These are phyloP conservation scores for Globisporangium solare DNA, from an alignment of 352 stramenopile species.

Conservation along the genomic window DNA sequence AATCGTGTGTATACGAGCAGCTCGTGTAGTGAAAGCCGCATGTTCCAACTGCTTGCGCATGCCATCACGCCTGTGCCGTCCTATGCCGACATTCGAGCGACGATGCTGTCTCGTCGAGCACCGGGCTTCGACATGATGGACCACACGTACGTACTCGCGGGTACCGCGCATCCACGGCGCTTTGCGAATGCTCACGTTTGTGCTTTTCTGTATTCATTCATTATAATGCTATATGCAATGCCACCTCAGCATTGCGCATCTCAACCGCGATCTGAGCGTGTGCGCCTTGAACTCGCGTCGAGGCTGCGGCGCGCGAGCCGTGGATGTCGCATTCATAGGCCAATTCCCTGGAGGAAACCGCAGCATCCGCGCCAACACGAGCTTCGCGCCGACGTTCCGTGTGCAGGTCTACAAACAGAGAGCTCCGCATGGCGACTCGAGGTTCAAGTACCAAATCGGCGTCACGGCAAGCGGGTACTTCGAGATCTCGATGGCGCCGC, in stretches of 20 bases:
- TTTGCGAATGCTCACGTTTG: neutral
- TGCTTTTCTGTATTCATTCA: no score
- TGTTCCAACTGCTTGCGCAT: slow-evolving; percentile 70
- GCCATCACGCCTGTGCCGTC: slow-evolving; percentile 59
- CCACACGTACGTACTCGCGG: slow-evolving; percentile 31
- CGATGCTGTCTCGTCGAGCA: slow-evolving; percentile 31
- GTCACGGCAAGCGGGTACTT: slow-evolving; percentile 67
- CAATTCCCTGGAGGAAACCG: slow-evolving; percentile 52
- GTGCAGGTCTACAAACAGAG: slow-evolving; percentile 45
- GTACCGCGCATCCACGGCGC: no score
- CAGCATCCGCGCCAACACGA: slow-evolving; percentile 60
- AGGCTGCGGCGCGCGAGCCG: slow-evolving; percentile 14
- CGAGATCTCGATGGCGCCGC: slow-evolving; percentile 47
- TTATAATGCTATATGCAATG: no score
- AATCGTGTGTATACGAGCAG: slow-evolving; percentile 16
- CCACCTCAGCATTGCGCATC: slow-evolving; percentile 27
- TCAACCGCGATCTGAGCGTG: slow-evolving; percentile 10
- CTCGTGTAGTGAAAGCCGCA: slow-evolving; percentile 48
- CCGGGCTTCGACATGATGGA: slow-evolving; percentile 22
- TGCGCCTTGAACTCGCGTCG: neutral
- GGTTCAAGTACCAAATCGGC: slow-evolving; percentile 38
- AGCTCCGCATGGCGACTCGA: slow-evolving; percentile 10
- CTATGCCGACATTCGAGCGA: slow-evolving; percentile 49
- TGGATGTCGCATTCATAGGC: slow-evolving; percentile 56
- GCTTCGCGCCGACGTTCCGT: slow-evolving; percentile 53